Evolutionary conservation across 2,329 filamentous ascomycete species (phyloP).

Genomic region (Botrytis fragariae): DNA sequence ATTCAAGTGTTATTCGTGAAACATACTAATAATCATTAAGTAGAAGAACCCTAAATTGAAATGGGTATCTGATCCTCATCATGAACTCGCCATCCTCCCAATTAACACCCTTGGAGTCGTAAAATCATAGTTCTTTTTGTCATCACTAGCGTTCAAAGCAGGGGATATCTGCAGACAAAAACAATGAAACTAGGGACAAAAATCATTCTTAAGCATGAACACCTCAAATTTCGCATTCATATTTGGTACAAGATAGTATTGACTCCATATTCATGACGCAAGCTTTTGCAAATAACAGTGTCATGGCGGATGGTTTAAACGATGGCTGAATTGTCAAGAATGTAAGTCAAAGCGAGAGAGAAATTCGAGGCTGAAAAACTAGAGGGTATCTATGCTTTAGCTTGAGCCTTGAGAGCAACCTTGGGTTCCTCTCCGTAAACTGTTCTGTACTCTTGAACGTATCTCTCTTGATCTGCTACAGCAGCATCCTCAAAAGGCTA

Average conservation of each 20-base stretch:
- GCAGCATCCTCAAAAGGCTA: slow-evolving; percentile 29
- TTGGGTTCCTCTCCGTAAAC: slow-evolving; percentile 9
- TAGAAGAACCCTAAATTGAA: neutral
- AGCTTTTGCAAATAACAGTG: neutral
- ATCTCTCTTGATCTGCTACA: slow-evolving; percentile 33
- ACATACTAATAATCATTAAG: neutral
- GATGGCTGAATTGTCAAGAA: neutral
- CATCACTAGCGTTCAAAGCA: neutral
- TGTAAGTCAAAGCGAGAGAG: neutral
- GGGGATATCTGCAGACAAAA: neutral
- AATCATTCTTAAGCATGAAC: neutral
- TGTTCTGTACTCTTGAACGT: slow-evolving; percentile 25
- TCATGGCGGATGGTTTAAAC: neutral
- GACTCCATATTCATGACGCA: neutral
- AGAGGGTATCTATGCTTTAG: neutral
- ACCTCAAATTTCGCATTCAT: neutral
- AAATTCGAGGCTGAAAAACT: neutral
- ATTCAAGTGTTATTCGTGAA: neutral
- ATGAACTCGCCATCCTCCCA: too few relatives aligned
- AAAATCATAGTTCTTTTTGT: neutral
- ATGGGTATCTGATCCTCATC: neutral
- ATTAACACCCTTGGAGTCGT: neutral
- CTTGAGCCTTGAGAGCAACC: neutral
- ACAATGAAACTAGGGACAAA: neutral
- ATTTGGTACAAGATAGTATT: slow-evolving; percentile 1